Evolutionary conservation across 2,329 filamentous ascomycete genomes (phyloP), one percentile per base, ranked within the genome.

Genomic region (Botryotinia narcissicola): DNA sequence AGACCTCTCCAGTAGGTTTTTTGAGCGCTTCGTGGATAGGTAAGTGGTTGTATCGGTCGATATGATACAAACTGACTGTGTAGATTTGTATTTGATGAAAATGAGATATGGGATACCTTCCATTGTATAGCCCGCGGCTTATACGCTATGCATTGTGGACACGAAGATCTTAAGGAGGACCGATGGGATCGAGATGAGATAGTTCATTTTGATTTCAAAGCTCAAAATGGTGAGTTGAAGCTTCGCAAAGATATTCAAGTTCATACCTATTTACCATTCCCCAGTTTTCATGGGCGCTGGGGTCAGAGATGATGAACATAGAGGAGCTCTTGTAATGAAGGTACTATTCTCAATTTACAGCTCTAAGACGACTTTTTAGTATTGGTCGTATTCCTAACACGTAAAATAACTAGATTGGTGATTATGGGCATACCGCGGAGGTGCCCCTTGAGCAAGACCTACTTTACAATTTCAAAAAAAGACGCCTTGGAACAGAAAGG

Each of bases 191-290:
- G 68, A n/a, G 68, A 70, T 37, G 54, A 70, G 54, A 46, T 70
- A 35, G 68, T 62, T 46, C 68, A 70, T 29, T 70, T 70, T 59
- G 68, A 70, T 62, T 32, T 70, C 5, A 70, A 70, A 70, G 54
- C 20, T 14, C 1, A 14, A 8, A 70, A 70, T 70, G 68, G 68
- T 70, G 46, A 46, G 68, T 9, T 1, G 35, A 59, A 62, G 8
- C 22, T 5, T n/a, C 10, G 35, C 22, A 20, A 12, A n/a, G 18
- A 20, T 2, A n/a, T n/a, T 35, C 3, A 2, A n/a, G 18, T 22
- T 46, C 29, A 46, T 22, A 37, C 1, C 7, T n/a, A 18, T n/a
- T 46, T 18, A 70, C 14, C 32, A 62, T 61, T 14, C 16, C 29
- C 7, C 14, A 70, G 68, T 61, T 22, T 70, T 70, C 25, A 7